Evolutionary conservation across 352 stramenopile species (phyloP).

Genomic region (Globisporangium nagaii): DNA sequence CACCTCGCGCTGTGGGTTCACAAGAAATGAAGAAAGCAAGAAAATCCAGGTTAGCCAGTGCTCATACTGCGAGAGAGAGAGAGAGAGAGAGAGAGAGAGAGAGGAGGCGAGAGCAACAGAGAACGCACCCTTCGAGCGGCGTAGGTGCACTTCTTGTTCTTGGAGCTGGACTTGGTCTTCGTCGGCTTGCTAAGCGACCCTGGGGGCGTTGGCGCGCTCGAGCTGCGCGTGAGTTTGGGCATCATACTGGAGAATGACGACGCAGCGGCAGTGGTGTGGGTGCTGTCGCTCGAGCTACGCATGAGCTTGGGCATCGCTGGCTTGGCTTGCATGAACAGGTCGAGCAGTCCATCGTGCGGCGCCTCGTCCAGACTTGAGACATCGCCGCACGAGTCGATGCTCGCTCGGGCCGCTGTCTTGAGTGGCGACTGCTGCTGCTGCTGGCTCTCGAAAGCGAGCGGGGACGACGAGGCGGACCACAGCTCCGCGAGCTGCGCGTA

Average conservation of each 20-base stretch:
- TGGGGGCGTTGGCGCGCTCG: no score
- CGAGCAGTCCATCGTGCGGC: neutral
- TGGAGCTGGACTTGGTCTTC: constrained; percentile 26
- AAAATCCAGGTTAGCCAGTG: constrained; percentile 6
- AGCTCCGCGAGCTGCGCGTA: constrained; percentile 10
- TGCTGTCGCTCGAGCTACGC: neutral
- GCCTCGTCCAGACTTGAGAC: neutral
- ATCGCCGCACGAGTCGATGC: neutral
- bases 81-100: neutral
- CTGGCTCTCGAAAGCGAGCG: neutral
- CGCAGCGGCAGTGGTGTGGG: neutral
- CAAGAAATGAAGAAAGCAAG: constrained; percentile 3
- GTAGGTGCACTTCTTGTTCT: constrained; percentile 60
- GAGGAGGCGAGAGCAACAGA: neutral
- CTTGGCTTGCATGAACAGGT: constrained; percentile 6
- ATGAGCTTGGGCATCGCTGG: neutral
- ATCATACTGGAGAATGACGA: neutral
- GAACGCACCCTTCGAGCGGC: constrained; percentile 37
- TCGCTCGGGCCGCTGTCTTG: no score
- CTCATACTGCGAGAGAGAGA: neutral
- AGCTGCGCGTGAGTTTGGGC: neutral
- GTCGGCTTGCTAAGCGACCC: constrained; percentile 16
- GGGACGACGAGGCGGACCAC: constrained; percentile 1
- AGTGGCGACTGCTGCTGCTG: neutral
- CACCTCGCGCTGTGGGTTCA: constrained; percentile 32